Evolutionary conservation across 148 eudicot species (phyloP).

Genomic region (Chenopodium suecicum): DNA sequence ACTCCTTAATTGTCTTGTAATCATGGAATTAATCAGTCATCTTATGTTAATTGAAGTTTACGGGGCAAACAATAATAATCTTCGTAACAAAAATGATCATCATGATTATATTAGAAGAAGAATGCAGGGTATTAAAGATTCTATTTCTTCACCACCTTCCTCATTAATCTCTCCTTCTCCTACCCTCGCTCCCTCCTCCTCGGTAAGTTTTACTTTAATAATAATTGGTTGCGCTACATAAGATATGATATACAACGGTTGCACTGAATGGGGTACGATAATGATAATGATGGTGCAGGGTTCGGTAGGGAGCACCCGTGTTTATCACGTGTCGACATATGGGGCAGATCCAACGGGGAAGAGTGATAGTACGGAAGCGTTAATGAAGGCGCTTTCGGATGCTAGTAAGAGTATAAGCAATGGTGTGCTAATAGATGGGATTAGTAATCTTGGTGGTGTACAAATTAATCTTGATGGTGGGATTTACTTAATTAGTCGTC

Average conservation of each 20-base stretch:
- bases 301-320: slow-evolving; percentile 28
- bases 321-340: slow-evolving; percentile 59
- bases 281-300: slow-evolving; percentile 4
- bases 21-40: slow-evolving; percentile 21
- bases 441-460: slow-evolving; percentile 72
- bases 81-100: not conserved
- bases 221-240: not conserved
- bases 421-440: slow-evolving; percentile 45
- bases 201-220: slow-evolving; percentile 6
- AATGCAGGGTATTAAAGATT: slow-evolving; percentile 21
- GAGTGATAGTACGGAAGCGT: slow-evolving; percentile 63
- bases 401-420: slow-evolving; percentile 36
- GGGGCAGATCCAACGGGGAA: slow-evolving; percentile 88
- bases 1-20: slow-evolving; percentile 14
- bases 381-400: slow-evolving; percentile 54
- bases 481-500: slow-evolving; percentile 60
- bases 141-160: slow-evolving; percentile 25
- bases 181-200: slow-evolving; percentile 9
- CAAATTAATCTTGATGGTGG: slow-evolving; percentile 75
- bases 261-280: too few relatives aligned
- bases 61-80: slow-evolving; percentile 6
- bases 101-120: slow-evolving; percentile 10
- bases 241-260: not conserved
- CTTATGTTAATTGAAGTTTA: slow-evolving; percentile 25
- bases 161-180: slow-evolving; percentile 33